These are phyloP conservation scores for Pseudodiploospora longispora DNA, from an alignment of 2,329 filamentous ascomycete genomes.

Conservation along the genomic window DNA sequence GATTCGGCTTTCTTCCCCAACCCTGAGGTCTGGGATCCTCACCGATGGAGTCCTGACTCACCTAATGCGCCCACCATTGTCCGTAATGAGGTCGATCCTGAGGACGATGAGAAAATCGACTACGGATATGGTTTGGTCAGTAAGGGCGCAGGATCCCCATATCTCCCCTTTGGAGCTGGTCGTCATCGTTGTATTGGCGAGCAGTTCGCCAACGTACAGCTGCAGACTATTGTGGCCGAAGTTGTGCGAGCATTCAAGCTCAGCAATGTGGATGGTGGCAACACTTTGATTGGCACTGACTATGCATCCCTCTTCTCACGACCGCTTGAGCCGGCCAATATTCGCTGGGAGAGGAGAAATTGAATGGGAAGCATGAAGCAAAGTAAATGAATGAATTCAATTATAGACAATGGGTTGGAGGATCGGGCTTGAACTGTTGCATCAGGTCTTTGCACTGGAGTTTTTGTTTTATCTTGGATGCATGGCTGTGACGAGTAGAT, in stretches of 20 bases:
- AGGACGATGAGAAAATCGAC: constrained; percentile 72
- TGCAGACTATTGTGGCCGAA: constrained; percentile 75
- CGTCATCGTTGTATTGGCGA: constrained; percentile 93
- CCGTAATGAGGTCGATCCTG: constrained; percentile 36
- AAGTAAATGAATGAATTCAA: background rate
- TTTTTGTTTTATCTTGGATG: too few species aligned
- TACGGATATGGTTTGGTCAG: constrained; percentile 90
- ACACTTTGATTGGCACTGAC: constrained; percentile 60
- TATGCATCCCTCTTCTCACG: constrained; percentile 66
- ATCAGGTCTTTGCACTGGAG: too few species aligned
- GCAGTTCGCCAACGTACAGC: constrained; percentile 89
- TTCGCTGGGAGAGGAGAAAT: constrained; percentile 67
- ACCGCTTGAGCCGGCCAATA: constrained; percentile 60
- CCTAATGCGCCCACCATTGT: constrained; percentile 42
- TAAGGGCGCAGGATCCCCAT: constrained; percentile 84
- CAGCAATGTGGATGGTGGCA: constrained; percentile 62
- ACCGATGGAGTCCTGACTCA: constrained; percentile 72
- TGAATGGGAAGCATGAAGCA: constrained; percentile 30
- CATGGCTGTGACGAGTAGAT: too few species aligned
- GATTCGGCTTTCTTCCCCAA: constrained; percentile 73
- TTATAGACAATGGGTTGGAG: background rate
- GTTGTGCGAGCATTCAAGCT: constrained; percentile 76
- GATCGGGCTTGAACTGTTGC: too few species aligned
- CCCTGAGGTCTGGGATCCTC: constrained; percentile 77
- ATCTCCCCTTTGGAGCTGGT: constrained; percentile 89